Evolutionary conservation across 257 asterid species (phyloP).

Genomic region (Dorcoceras hygrometricum): DNA sequence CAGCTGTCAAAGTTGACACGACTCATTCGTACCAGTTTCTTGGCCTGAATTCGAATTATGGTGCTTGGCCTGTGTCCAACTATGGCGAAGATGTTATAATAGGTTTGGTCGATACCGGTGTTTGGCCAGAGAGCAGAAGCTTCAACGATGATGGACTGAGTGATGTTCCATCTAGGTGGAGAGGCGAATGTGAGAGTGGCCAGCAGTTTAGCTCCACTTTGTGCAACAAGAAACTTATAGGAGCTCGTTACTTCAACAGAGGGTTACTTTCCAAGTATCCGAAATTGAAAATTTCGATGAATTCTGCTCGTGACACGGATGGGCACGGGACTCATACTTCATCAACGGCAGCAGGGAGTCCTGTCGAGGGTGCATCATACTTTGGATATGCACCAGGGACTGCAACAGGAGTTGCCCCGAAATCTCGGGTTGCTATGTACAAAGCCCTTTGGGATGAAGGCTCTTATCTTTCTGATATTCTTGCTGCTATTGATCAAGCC

Average conservation of each 20-base stretch:
- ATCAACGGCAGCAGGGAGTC: conserved; percentile 48
- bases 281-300: conserved; percentile 39
- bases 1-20: conserved; percentile 40
- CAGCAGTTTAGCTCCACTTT: conserved; percentile 36
- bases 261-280: conserved; percentile 40
- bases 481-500: conserved; percentile 54
- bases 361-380: conserved; percentile 34
- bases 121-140: conserved; percentile 55
- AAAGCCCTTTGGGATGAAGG: conserved; percentile 52
- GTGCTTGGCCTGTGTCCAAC: conserved; percentile 43
- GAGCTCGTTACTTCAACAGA: conserved; percentile 42
- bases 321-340: conserved; percentile 61
- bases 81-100: conserved; percentile 47
- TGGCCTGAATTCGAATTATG: conserved; percentile 35
- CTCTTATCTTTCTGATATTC: conserved; percentile 29
- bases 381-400: conserved; percentile 51
- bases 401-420: conserved; percentile 48
- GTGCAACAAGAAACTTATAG: conserved; percentile 52
- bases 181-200: conserved; percentile 46
- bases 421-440: conserved; percentile 44
- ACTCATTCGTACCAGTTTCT: conserved; percentile 37
- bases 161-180: conserved; percentile 47
- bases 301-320: conserved; percentile 39
- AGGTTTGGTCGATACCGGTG: conserved; percentile 45
- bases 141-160: conserved; percentile 38